Evolutionary conservation across 768 basidiomycete species (phyloP), one percentile per base, ranked within the genome.

Genomic region (Daedaleopsis sinensis): DNA sequence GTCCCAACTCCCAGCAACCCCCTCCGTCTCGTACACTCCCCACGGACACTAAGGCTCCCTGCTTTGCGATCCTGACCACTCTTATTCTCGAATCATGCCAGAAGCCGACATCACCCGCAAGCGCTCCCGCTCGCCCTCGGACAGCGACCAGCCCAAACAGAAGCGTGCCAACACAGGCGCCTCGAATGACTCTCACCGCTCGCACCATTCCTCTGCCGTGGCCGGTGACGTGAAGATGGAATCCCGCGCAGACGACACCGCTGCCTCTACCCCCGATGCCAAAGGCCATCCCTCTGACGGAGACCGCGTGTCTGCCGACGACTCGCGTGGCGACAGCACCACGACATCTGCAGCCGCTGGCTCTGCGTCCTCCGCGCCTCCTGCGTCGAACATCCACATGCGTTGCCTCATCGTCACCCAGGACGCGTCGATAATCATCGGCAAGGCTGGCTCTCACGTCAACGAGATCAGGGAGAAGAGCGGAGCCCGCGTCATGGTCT

Each of bases 381-480:
- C 90, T 24, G 86, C 91, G 18, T 89, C 90, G 36, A 87, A 87
- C 76, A 99, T 99, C 68, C 91, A 96, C 71, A 96, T 99, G 94
- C 88, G 96, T 49, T 96, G 94, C 74, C 81, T 99, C 70, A 99
- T 99, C 72, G 97, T 99, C 68, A 98, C 97, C 11, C 96, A 98
- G 77, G 97, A 99, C 77, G 97, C 97, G 13, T 96, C 94, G 57
- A 96, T 99, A 77, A 98, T 98, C 79, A 99, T 99, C 67, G 97
- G 97, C 39, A 94, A 94, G 77, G 91, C 82, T 52, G 96, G 96
- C 65, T 85, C 91, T 47, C 97, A 98, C 77, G 96, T 99, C 68
- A 98, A 97, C 70, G 97, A 99, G 76, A 98, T 99, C 64, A 83
- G 97, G 63, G 97, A 98, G 76, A 97, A 96, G 81, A 95, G 93